Conservation (phyloP, 2,329 filamentous ascomycete genomes). For the Paraphaeosphaeria sporulosa region DNA sequence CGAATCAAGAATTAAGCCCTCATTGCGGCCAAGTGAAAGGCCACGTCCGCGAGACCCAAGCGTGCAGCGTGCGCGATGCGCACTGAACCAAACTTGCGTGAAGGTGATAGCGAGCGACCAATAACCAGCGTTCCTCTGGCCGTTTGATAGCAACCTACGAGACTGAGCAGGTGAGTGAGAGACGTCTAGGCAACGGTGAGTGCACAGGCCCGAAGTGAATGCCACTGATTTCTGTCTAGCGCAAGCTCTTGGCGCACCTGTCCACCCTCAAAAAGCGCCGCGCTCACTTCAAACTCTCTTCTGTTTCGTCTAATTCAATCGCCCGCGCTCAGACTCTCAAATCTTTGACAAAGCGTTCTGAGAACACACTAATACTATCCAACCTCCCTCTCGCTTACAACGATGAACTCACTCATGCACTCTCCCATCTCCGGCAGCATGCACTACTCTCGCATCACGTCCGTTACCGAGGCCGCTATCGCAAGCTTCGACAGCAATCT, state of each 20-base stretch:
- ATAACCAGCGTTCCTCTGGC: neutral
- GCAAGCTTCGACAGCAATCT: neutral
- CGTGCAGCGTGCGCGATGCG: neutral
- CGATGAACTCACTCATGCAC: neutral
- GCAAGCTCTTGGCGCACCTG: slow-evolving; percentile 10
- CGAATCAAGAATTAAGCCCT: neutral
- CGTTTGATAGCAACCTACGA: neutral
- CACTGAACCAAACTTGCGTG: neutral
- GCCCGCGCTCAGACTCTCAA: neutral
- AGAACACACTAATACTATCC: slow-evolving; percentile 2
- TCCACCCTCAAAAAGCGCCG: slow-evolving; percentile 14
- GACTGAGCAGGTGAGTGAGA: neutral
- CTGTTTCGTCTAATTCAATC: slow-evolving; percentile 5
- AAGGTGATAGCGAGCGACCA: neutral
- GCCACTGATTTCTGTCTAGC: neutral
- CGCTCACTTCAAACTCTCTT: slow-evolving; percentile 13
- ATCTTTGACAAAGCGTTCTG: neutral
- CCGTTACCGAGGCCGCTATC: neutral
- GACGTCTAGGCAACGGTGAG: slow-evolving; percentile 16
- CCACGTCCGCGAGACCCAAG: neutral
- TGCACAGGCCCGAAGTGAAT: slow-evolving; percentile 27
- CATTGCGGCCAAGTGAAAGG: neutral
- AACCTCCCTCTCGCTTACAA: neutral
- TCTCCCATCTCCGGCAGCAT: neutral
- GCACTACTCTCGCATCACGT: neutral